These are phyloP conservation scores for Parastagonospora avenae DNA, from an alignment of 2,329 filamentous ascomycete genomes.

Conservation along the genomic window DNA sequence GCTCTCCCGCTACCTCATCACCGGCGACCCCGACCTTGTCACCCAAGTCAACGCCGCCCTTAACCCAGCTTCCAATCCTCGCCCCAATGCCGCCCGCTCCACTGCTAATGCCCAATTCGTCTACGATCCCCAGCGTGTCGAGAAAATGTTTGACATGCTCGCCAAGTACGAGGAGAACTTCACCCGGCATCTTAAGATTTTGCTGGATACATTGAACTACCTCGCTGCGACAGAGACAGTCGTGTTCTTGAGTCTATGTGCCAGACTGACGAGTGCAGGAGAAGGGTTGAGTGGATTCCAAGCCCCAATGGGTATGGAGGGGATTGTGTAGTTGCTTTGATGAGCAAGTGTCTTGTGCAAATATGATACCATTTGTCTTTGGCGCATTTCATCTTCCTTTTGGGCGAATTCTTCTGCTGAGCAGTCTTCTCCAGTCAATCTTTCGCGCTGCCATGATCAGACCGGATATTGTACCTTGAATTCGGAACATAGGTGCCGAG, in stretches of 20 bases:
- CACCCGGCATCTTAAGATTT: slow-evolving; percentile 85
- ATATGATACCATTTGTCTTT: neutral
- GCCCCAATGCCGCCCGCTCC: slow-evolving; percentile 13
- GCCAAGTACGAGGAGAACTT: slow-evolving; percentile 94
- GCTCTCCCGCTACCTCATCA: slow-evolving; percentile 81
- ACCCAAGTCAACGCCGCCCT: slow-evolving; percentile 62
- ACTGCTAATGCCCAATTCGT: slow-evolving; percentile 40
- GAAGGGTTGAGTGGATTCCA: slow-evolving; percentile 60
- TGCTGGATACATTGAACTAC: slow-evolving; percentile 94
- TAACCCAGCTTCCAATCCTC: slow-evolving; percentile 28
- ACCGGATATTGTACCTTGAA: too few species aligned
- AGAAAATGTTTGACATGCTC: slow-evolving; percentile 84
- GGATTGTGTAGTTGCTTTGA: neutral
- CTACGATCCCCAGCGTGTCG: slow-evolving; percentile 66
- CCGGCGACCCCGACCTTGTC: slow-evolving; percentile 78
- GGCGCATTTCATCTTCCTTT: neutral
- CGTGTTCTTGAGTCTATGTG: slow-evolving; percentile 86
- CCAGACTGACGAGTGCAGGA: slow-evolving; percentile 78
- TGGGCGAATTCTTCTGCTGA: too few species aligned
- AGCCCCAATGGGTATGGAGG: slow-evolving; percentile 30
- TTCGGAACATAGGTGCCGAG: too few species aligned
- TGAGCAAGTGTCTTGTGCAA: neutral
- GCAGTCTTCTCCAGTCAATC: too few species aligned
- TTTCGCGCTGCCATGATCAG: too few species aligned
- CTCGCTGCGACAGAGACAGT: slow-evolving; percentile 97